Conservation (phyloP, 2,329 filamentous ascomycete species). For the Calonectria henricotiae region DNA sequence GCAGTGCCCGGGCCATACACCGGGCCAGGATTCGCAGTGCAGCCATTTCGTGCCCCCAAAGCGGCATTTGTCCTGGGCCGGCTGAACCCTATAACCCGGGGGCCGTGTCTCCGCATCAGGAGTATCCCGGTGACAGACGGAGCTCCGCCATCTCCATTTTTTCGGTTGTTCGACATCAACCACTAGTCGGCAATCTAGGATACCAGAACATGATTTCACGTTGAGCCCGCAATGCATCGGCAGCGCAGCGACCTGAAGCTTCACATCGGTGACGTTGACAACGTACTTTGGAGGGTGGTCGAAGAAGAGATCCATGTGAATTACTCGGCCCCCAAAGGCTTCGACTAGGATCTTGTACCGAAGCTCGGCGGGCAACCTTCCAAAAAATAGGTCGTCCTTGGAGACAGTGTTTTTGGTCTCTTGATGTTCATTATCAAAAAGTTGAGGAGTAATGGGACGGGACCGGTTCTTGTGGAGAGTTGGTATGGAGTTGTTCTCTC, state of each 20-base stretch:
- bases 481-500: not conserved
- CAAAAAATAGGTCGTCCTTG: conserved; percentile 48
- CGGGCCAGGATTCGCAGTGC: conserved; percentile 47
- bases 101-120: conserved; percentile 18
- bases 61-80: conserved; percentile 44
- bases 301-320: conserved; percentile 51
- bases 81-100: conserved; percentile 35
- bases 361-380: conserved; percentile 50
- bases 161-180: conserved; percentile 35
- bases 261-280: not conserved
- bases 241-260: not conserved
- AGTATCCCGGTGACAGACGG: conserved; percentile 49
- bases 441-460: conserved; percentile 17
- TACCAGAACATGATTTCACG: conserved; percentile 2
- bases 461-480: conserved; percentile 17
- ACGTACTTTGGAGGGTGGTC: conserved; percentile 34
- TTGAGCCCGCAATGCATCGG: conserved; percentile 4
- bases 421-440: not conserved
- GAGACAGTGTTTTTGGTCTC: not conserved
- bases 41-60: conserved; percentile 33
- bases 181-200: not conserved
- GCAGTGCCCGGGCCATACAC: conserved; percentile 42
- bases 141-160: conserved; percentile 51
- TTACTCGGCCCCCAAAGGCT: conserved; percentile 45
- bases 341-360: conserved; percentile 47